Base-by-base conservation (phyloP, 768 basidiomycete species). In the Tylopilus intermedius region DNA sequence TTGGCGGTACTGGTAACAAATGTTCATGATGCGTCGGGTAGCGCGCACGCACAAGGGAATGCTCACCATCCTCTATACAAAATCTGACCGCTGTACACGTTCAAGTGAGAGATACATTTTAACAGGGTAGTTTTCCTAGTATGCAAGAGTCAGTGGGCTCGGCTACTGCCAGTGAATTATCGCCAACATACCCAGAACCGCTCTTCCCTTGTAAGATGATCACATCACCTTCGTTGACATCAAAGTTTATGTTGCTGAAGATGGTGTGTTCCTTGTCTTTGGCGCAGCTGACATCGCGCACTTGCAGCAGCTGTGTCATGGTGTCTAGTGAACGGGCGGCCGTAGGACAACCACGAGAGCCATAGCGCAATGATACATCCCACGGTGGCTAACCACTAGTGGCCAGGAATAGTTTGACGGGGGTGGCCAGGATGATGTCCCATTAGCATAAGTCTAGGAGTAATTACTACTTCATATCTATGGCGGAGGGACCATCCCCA, bases 101-200 rank as follows among this genome's bases (percentile, higher is more conserved):
- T 82, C 32, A 94, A 73, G 69, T 94, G 86, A 27, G 90, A 83
- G 22, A 94, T 75, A 61, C 88, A 92, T 68, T 93, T 94, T 42
- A 94, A 67, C 47, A 95, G 70, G 0, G 91, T 92, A 1, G 84
- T 83, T 66, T 87, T 88, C 47, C 75, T 75, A 42, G 43, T 8
- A 18, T 18, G 18, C 18, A 26, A 37, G 21, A 50, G 53, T 56
- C n/a, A 66, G 42, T 44, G 45, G 29, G 9, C 8, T 32, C 8
- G 26, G 4, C 38, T 18, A 32, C 14, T 22, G 7, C 18, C 18
- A 37, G 35, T 14, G 4, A 18, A 18, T 13, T 8, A 44, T 8
- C 22, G 30, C 10, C 26, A 45, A 54, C 73, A 45, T 54, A 81
- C 80, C 91, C 93, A 18, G 79, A 79, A 8, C 93, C 93, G 56